Evolutionary conservation across 352 stramenopile genomes (phyloP), one percentile per base, ranked within the genome.

Genomic region (Phytophthora pini): DNA sequence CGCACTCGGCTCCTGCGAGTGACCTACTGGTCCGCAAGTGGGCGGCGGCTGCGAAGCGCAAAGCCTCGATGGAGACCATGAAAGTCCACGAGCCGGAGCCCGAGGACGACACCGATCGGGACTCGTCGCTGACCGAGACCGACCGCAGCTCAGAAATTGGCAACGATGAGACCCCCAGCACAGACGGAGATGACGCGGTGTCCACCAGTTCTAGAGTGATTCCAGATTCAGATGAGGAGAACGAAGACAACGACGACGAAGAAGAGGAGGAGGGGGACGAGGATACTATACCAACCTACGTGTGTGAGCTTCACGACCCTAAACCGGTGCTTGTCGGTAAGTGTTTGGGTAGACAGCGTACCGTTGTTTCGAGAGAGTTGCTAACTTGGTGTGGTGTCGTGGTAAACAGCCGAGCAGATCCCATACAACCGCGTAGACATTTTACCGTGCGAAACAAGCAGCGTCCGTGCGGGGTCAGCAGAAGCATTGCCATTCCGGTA

Each of bases 281-380:
- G 32, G 56, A 67, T 49, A 27, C 59, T 5, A 78, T 89, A 47
- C 75, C 82, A 8, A 92, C 85, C 13, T 93, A 92, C 44, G 72
- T 93, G 26, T 93, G 85, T 50, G 81, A 87, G 55, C 69, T 90
- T 9, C 85, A 93, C 51, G 85, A 93, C 67, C 85, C 85, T 6
- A 92, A 92, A 50, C 65, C 74, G 9, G 79, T 93, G 38, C 80
- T 93, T 53, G 67, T 84, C 48, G 84, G 84, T 93, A 55, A 39
- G 62, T 67, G 13, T 15, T 1, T 29, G 41, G 5, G 5, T 36
- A 17, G 10, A 1, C 49, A 13, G 12, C 39, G 31, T 15, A 15
- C 34, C 6, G 2, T 34, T 50, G 45, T 38, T 24, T 36, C 15
- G 31, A 13, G 24, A 57, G 36, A 36, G 2, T 34, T 60, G 56